These are phyloP conservation scores for Glycyrrhiza uralensis DNA, from an alignment of 306 rosid genomes.

Conservation along the genomic window DNA sequence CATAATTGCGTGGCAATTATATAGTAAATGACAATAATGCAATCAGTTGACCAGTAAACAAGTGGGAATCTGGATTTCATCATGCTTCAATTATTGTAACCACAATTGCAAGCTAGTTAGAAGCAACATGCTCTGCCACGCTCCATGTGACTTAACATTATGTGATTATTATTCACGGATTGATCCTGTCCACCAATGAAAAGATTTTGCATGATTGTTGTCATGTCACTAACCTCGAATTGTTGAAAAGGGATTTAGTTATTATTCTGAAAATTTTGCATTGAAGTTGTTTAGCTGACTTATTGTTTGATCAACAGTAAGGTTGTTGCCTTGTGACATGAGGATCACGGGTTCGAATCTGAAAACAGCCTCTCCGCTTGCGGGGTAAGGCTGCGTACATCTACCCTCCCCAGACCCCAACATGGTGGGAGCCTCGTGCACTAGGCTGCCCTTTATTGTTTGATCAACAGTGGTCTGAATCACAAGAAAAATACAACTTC, in stretches of 20 bases:
- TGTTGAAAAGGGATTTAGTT: not conserved
- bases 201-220: slow-evolving; percentile 4
- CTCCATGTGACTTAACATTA: slow-evolving; percentile 14
- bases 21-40: slow-evolving; percentile 4
- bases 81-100: slow-evolving; percentile 28
- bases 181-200: not conserved
- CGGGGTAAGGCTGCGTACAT: too few relatives aligned
- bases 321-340: too few relatives aligned
- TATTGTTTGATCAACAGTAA: too few relatives aligned
- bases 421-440: too few relatives aligned
- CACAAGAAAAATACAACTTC: too few relatives aligned
- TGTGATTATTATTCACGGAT: slow-evolving; percentile 4
- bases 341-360: too few relatives aligned
- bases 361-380: too few relatives aligned
- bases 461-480: too few relatives aligned
- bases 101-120: not conserved
- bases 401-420: too few relatives aligned
- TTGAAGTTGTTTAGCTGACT: too few relatives aligned
- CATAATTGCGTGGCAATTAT: slow-evolving; percentile 8
- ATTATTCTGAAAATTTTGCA: too few relatives aligned
- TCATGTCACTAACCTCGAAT: not conserved
- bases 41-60: not conserved
- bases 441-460: too few relatives aligned
- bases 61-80: slow-evolving; percentile 7
- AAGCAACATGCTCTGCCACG: slow-evolving; percentile 8